Evolutionary conservation across 225 moss, liverwort and hornwort genomes (phyloP), one percentile per base, ranked within the genome.

Genomic region (Rhytidiadelphus loreus): DNA sequence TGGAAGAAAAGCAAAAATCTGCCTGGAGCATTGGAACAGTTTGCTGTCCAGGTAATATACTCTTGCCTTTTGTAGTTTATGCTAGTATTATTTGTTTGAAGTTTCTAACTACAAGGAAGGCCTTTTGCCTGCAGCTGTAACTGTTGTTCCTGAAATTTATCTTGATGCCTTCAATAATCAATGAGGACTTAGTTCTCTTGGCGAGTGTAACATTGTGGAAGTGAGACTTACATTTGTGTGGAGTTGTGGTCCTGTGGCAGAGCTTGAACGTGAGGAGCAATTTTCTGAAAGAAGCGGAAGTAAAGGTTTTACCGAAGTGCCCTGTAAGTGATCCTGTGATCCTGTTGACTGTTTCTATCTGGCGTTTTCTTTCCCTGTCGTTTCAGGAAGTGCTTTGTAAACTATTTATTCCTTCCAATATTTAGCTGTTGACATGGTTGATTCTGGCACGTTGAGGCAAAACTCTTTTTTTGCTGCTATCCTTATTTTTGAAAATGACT

Each of bases 211-310:
- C 48, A 80, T 78, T 65, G 25, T 83, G 83, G 46, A 89, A 50
- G 78, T 72, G 52, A 58, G 71, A 24, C 85, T 52, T 76, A 87
- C 55, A 23, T 35, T 77, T 87, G 55, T 53, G 8, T 53, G 43
- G 52, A 66, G 43, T 79, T 77, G 80, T 91, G 82, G 41, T 89
- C 56, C 44, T 87, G 55, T 89, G 55, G 85, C 95, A 98, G 98
- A 94, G 98, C 85, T 82, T 98, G 68, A 96, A 96, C 85, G 98
- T 97, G 87, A 93, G 97, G 91, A 95, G 94, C 57, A 92, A 91
- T 62, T 97, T 95, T 85, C 83, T 87, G 39, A 92, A 90, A 84
- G 95, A 92, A 89, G 93, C 92, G 66, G 94, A 96, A 84, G 92
- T 93, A 66, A 91, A 94, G n/a, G 88, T 87, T 65, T 89, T 97